Base-by-base conservation (phyloP, 768 basidiomycete species). In the Tricholoma saponaceum region DNA sequence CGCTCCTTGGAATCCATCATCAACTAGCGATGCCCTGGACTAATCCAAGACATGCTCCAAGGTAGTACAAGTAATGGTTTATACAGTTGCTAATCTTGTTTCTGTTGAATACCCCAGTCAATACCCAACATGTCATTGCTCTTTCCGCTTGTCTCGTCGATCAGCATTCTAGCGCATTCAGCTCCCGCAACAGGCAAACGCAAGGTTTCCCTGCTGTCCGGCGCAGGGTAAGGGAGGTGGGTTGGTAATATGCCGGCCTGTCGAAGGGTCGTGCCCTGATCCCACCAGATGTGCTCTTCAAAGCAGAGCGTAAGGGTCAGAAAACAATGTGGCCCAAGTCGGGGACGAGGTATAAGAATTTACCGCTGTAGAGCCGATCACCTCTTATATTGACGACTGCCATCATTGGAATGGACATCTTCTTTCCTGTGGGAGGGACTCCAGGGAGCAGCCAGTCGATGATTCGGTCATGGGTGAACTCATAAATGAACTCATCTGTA, bases 341-440 rank as follows among this genome's bases (percentile, higher is more conserved):
- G 18, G 12, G n/a, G n/a, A n/a, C n/a, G 16, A 20, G 16, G 37
- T 28, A 10, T 7, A 26, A 52, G 35, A 26, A 44, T 54, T 10
- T 60, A 73, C 74, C 74, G 46, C 74, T 72, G 56, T 69, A 75
- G 20, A 75, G 60, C 25, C 75, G 66, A 53, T 75, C 74, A 9
- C 74, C 74, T 20, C 73, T 74, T 51, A 85, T 71, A 58, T 79
- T 81, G 35, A 85, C 79, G n/a, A 85, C 77, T 10, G 78, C 80
- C 22, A 82, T 68, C 76, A 83, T 79, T 2, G 83, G 82, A 51
- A 85, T 74, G 1, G 71, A 57, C 9, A 85, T 59, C 43, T 76
- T 75, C 62, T 74, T 79, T 13, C 77, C 77, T 1, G 79, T 82
- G 0, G 82, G 75, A 3, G 82, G 81, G 20, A 85, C 75, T 1